Conservation (phyloP, 306 rosid genomes). For the Vigna hirtella region DNA sequence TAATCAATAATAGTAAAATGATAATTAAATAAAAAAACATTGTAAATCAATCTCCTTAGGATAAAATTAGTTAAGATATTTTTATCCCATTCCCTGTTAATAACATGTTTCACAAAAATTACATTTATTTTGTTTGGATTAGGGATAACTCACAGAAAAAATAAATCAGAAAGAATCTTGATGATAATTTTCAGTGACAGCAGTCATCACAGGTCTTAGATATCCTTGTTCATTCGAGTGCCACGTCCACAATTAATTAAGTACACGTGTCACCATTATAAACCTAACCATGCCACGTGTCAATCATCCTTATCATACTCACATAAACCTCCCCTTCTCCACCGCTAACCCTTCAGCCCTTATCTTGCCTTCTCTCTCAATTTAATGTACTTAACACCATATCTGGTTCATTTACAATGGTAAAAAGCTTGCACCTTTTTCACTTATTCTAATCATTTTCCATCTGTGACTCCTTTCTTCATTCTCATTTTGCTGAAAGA, state of each 20-base stretch:
- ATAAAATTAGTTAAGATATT: too few species aligned
- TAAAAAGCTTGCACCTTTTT: neutral
- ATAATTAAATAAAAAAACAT: too few species aligned
- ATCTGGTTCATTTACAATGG: neutral
- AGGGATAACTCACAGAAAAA: too few species aligned
- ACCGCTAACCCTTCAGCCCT: conserved; percentile 39
- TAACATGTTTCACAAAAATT: too few species aligned
- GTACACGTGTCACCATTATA: neutral
- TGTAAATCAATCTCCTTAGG: too few species aligned
- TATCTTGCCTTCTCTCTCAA: conserved; percentile 3
- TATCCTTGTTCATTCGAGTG: neutral
- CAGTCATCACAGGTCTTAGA: too few species aligned
- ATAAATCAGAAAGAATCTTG: neutral
- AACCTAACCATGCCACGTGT: conserved; percentile 29
- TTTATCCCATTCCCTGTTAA: too few species aligned
- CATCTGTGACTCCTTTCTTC: neutral
- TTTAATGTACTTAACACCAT: neutral
- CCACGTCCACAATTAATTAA: neutral
- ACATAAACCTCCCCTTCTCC: conserved; percentile 38
- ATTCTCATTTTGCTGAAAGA: conserved; percentile 2
- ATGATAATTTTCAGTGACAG: neutral
- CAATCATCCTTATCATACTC: neutral
- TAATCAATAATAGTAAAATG: too few species aligned
- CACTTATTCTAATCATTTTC: neutral
- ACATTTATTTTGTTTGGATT: too few species aligned